These are phyloP conservation scores for Cucurbita pepo DNA, from an alignment of 306 rosid genomes.

Conservation along the genomic window DNA sequence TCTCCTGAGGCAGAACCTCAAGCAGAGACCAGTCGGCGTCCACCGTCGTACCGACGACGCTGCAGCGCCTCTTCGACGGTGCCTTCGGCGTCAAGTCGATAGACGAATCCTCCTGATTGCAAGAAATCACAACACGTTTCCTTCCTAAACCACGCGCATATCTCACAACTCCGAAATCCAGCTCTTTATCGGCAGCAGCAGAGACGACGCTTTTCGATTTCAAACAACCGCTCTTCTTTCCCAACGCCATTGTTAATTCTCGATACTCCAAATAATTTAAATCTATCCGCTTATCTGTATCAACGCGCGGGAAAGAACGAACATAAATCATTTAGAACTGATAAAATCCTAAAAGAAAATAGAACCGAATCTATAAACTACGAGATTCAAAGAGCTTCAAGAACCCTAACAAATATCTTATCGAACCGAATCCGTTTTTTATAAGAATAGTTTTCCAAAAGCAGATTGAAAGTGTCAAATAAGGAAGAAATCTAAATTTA, in stretches of 20 bases:
- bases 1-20: conserved; percentile 52
- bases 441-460: neutral
- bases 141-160: conserved; percentile 27
- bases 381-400: neutral
- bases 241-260: conserved; percentile 26
- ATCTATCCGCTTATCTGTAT: neutral
- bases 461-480: neutral
- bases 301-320: neutral
- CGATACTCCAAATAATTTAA: neutral
- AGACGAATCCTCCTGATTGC: conserved; percentile 7
- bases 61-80: conserved; percentile 37
- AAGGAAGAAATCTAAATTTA: neutral
- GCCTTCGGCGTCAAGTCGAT: conserved; percentile 23
- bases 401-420: neutral
- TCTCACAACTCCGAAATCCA: conserved; percentile 28
- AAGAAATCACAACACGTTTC: conserved; percentile 39
- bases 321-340: neutral
- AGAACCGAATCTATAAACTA: neutral
- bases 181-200: conserved; percentile 2
- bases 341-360: neutral
- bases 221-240: conserved; percentile 15
- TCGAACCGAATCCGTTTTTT: neutral
- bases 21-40: conserved; percentile 19
- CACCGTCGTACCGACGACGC: neutral
- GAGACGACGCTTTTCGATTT: conserved; percentile 9